A percentile compares a stretch with the other conserved stretches of the same genome.
Conservation (phyloP, 177 flowering plant genomes). For the Telopea speciosissima region DNA sequence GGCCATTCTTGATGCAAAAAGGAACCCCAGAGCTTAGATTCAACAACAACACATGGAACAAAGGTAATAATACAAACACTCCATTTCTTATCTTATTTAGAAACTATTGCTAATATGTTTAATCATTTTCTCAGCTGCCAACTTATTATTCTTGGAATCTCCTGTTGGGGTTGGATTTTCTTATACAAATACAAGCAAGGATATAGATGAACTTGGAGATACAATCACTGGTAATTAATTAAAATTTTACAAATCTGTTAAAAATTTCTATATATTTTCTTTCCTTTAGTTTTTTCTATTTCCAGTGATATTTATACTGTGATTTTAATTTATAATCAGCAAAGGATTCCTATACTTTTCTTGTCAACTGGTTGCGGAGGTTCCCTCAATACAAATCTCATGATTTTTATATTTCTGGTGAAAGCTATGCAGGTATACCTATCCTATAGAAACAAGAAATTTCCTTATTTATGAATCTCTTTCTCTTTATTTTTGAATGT, state of each 20-base stretch:
- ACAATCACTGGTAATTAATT: conserved; percentile 31
- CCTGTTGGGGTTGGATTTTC: conserved; percentile 73
- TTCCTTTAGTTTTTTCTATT: background rate
- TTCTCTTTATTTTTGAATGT: background rate
- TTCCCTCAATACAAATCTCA: conserved; percentile 52
- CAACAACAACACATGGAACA: conserved; percentile 46
- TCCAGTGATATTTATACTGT: background rate
- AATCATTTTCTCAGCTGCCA: conserved; percentile 34
- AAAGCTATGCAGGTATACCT: conserved; percentile 65
- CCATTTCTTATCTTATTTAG: background rate
- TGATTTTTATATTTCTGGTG: conserved; percentile 54
- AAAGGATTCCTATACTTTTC: conserved; percentile 43
- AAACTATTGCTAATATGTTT: no score
- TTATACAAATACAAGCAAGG: conserved; percentile 42
- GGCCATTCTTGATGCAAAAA: conserved; percentile 33
- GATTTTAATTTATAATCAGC: conserved; percentile 20
- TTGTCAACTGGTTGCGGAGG: conserved; percentile 49
- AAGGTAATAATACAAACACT: conserved; percentile 13
- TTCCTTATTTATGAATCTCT: no score
- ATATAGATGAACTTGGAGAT: conserved; percentile 32
- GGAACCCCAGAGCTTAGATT: conserved; percentile 30
- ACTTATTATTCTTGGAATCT: conserved; percentile 54
- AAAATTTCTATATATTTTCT: background rate
- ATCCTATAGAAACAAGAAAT: background rate
- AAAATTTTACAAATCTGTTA: background rate